Evolutionary conservation across 2,329 filamentous ascomycete genomes (phyloP), one percentile per base, ranked within the genome.

Genomic region (Penicillium sp.): DNA sequence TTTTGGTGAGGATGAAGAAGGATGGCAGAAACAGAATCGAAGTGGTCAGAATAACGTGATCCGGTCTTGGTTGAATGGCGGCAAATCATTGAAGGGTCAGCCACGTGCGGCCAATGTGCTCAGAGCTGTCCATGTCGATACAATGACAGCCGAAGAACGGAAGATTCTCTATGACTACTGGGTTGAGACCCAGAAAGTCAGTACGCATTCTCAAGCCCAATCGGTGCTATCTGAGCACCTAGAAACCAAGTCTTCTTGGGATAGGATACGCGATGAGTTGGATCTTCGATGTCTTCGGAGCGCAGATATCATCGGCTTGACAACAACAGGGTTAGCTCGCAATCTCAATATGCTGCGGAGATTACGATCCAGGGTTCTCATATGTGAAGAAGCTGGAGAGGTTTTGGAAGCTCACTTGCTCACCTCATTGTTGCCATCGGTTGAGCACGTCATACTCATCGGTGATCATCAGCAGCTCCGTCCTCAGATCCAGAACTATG

Each of bases 321-420:
- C 60, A 6, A 63, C 55, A 4, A 56, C 50, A 25, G 41, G 41
- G 4, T 49, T 61, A 20, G 51, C 54, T 11, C 56, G 56, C 1
- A 23, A 56, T 33, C 33, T 61, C 3, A 26, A 63, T 18, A 61
- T 47, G 45, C 6, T 63, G 0, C 60, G 58, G 2, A 48, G 54
- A 4, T 0, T 61, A 22, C 14, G 40, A n/a, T 11, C 51, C 22
- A 63, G 55, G 8, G 56, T 56, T 18, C 15, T 89, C 15, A 67
- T 89, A 1, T 87, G 83, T 31, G 87, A 90, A 66, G 87, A 90
- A 63, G 87, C 87, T 1, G 87, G 82, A 0, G 86, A 90, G 58
- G 83, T 89, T 0, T 74, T 89, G 29, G 87, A 90, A 66, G 77
- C 83, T 0, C 85, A 89, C 55, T 73, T 67, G 7, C 60, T 78